Base-by-base conservation (phyloP, 306 rosid genomes). In the Vigna radiata region DNA sequence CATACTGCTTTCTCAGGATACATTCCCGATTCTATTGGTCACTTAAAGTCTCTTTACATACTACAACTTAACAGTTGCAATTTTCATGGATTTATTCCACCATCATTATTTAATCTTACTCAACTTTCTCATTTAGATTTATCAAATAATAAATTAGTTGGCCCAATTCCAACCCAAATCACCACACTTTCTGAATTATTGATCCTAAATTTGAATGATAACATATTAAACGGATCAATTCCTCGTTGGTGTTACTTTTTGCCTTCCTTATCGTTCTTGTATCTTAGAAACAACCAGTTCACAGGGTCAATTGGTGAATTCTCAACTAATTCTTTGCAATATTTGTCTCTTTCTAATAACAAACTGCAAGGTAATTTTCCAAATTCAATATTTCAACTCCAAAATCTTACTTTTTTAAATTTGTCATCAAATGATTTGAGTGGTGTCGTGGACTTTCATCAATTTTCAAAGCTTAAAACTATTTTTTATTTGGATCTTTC, bases 161-260 rank as follows among this genome's bases (percentile, higher is more conserved):
- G 82, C 16, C 27, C 21, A 0, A 41, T 70, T 75, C 84, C 82
- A 29, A 25, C 0, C 27, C 3, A 76, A 37, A 29, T 16, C 7
- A 27, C 18, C 7, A 7, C 1, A 8, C 5, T 7, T 5, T 17
- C 75, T 2, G 50, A 50, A 0, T 0, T 10, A 2, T 77, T 0
- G 0, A 0, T 1, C 11, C 0, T 27, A 37, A 41, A 0, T 0
- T 0, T 8, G 8, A 0, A 0, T 33, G 37, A 7, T 33, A 33
- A 33, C 37, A 33, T 33, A 7, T 5, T 71, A 11, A 71, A 19
- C 19, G 66, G 76, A 53, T 11, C 27, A 39, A 72, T 72, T 41
- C 77, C 77, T 3, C 27, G 10, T 0, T 41, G 68, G 77, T 56
- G 55, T 0, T 14, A 8, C 4, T 73, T 46, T 43, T 43, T 73